Percentiles rank a stretch among this genome's conserved stretches.
Conservation (phyloP, 139 green algal genomes). For the Limnomonas spitsbergensis region DNA sequence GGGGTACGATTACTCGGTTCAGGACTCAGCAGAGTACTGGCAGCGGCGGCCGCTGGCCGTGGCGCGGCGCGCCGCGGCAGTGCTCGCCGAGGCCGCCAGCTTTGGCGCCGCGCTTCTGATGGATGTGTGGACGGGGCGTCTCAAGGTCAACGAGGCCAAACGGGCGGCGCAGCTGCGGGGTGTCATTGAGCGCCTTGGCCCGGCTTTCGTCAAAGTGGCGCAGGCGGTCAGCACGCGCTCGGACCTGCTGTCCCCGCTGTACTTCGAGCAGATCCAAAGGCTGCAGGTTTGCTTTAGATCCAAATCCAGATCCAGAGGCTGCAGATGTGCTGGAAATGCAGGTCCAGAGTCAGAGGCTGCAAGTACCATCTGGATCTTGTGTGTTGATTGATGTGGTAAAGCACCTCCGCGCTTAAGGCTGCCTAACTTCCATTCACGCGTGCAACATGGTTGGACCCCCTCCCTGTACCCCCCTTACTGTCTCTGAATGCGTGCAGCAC, state of each 20-base stretch:
- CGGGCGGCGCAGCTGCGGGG: slow-evolving; percentile 44
- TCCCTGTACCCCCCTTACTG: no score
- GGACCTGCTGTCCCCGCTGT: slow-evolving; percentile 76
- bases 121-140: slow-evolving; percentile 41
- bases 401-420: no score
- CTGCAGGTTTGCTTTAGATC: no score
- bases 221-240: slow-evolving; percentile 77
- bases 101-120: slow-evolving; percentile 50
- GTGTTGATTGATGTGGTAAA: no score
- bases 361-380: no score
- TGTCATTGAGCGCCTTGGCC: slow-evolving; percentile 73
- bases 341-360: no score
- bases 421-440: no score
- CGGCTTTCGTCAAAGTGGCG: slow-evolving; percentile 77
- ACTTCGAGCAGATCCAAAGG: slow-evolving; percentile 66
- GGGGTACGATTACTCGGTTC: neutral
- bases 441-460: no score
- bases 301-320: no score
- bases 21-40: neutral
- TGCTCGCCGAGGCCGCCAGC: slow-evolving; percentile 23
- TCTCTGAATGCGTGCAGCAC: no score
- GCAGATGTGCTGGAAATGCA: no score
- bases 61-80: neutral
- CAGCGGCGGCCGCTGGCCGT: neutral
- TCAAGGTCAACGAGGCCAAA: slow-evolving; percentile 31